A percentile compares a stretch with the other conserved stretches of the same genome.
These are phyloP conservation scores for Arthrobotrys iridis DNA, from an alignment of 2,329 filamentous ascomycete species.

Conservation along the genomic window DNA sequence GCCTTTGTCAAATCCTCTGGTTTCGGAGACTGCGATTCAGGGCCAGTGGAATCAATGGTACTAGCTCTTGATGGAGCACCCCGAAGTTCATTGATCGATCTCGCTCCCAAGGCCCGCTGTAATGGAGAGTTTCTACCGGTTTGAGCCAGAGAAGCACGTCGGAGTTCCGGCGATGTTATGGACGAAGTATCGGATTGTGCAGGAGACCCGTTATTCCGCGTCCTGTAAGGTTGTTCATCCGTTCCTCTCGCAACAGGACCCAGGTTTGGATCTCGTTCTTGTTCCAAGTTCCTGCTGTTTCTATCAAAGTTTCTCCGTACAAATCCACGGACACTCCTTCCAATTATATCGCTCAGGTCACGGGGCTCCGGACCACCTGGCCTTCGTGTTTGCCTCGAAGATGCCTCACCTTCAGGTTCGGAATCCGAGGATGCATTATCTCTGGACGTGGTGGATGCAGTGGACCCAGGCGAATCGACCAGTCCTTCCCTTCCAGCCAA, in stretches of 20 bases:
- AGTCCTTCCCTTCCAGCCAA: constrained; percentile 38
- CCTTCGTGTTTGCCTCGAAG: neutral
- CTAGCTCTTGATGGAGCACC: constrained; percentile 1
- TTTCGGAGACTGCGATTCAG: constrained; percentile 12
- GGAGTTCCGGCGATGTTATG: constrained; percentile 30
- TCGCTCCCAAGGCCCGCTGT: constrained; percentile 27
- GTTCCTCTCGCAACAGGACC: constrained; percentile 18
- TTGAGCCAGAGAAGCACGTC: constrained; percentile 22
- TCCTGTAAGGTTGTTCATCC: constrained; percentile 25
- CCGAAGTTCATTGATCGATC: constrained; percentile 26
- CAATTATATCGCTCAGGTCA: constrained; percentile 48
- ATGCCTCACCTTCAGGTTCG: constrained; percentile 5
- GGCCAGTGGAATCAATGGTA: neutral
- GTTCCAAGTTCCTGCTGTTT: neutral
- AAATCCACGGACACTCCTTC: constrained; percentile 43
- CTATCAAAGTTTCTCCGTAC: constrained; percentile 37
- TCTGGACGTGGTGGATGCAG: constrained; percentile 28
- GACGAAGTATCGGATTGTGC: constrained; percentile 31
- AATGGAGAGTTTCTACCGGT: constrained; percentile 42
- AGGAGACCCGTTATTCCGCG: constrained; percentile 39
- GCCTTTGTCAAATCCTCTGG: constrained; percentile 1
- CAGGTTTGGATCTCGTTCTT: constrained; percentile 12
- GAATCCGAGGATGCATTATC: constrained; percentile 37
- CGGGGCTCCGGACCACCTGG: constrained; percentile 15
- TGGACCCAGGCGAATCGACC: constrained; percentile 46